Conservation (phyloP, 306 rosid genomes). For the Casuarina glauca region DNA sequence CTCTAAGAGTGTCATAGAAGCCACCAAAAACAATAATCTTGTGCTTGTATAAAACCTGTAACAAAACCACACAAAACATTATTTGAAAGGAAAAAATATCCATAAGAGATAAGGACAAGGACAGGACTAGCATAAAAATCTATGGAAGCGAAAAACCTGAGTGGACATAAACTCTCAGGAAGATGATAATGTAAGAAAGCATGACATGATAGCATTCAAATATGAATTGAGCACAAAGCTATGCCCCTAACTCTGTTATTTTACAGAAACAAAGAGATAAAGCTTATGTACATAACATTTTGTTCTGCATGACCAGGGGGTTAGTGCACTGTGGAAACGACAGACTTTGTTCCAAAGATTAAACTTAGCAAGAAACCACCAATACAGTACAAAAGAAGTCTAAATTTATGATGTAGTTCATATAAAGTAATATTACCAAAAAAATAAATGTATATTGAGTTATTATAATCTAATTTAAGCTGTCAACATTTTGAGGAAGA, state of each 20-base stretch:
- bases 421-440: no score
- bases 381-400: background rate
- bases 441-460: no score
- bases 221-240: background rate
- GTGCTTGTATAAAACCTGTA: constrained; percentile 96
- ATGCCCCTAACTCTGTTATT: background rate
- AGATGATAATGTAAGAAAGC: background rate
- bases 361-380: background rate
- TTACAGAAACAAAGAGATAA: background rate
- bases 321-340: background rate
- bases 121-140: constrained; percentile 3
- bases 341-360: background rate
- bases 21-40: constrained; percentile 96
- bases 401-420: background rate
- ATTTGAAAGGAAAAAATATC: constrained; percentile 7
- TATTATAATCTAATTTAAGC: background rate
- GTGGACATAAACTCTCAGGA: background rate
- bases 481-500: background rate
- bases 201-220: background rate
- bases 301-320: background rate
- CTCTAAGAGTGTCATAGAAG: constrained; percentile 96
- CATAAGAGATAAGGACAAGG: background rate
- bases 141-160: background rate
- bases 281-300: background rate
- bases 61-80: constrained; percentile 28